Evolutionary conservation across 2,329 filamentous ascomycete species (phyloP), one percentile per base, ranked within the genome.

Genomic region (Emmonsia crescens): DNA sequence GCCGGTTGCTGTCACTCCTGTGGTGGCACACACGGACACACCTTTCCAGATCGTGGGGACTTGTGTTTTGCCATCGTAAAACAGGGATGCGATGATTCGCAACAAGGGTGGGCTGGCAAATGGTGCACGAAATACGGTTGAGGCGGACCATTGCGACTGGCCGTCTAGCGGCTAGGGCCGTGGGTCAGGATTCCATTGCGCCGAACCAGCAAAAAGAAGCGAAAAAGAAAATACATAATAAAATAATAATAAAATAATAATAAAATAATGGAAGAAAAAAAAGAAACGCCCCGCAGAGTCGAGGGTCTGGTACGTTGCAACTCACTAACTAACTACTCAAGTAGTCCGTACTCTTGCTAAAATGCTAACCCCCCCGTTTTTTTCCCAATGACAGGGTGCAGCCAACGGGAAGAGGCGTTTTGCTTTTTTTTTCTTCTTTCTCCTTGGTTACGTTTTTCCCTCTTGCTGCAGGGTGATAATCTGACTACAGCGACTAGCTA

Each of bases 41-140:
- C 57, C 61, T 64, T 67, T 64, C 65, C 63, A 67, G 65, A 69
- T 71, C 68, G 68, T 69, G 69, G 68, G 66, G 66, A 66, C 64
- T 66, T 66, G 66, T 60, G 64, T 64, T 64, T 59, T 58, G 51
- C 60, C 42, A 14, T 60, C 56, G 60, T 68, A 65, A 64, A 65
- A 66, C 63, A 62, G 51, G 33, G 31, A 57, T 60, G 61, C 21
- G n/a, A 46, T 62, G 58, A 36, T 62, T 59, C 58, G 63, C 59
- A 63, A 61, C 60, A 62, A 58, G 38, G 59, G 56, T 42, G n/a
- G 16, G 49, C 57, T 60, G 21, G 57, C 14, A 42, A 51, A 60
- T 24, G 54, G 54, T 29, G 54, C 54, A 42, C 54, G 54, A 57
- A 57, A 57, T 42, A 57, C 54, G 38, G 54, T 42, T 57, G 33